Percentiles rank a stretch among this genome's conserved stretches.
phyloP scores from a whole-genome alignment of 139 green algal genomes.

The Chlamydomonas asymmetrica region DNA sequence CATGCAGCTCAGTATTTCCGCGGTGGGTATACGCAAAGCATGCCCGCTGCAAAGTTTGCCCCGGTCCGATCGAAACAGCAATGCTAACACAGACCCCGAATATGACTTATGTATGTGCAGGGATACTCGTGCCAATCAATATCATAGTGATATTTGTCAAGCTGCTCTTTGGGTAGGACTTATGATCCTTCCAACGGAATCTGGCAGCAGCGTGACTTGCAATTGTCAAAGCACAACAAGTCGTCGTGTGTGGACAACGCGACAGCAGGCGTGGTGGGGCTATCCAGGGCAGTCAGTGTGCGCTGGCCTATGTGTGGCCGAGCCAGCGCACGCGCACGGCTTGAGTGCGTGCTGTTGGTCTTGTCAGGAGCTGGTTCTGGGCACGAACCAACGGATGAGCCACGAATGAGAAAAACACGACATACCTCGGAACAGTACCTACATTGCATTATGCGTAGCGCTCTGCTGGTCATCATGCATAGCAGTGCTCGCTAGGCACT shows the following conservation, averaged over 20 bases:
- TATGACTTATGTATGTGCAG: no score
- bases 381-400: background rate
- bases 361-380: background rate
- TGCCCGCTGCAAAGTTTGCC: no score
- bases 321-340: background rate
- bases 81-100: no score
- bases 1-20: slow-evolving; percentile 85
- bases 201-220: background rate
- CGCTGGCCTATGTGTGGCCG: background rate
- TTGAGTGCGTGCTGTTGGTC: background rate
- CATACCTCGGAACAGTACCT: no score
- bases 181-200: background rate
- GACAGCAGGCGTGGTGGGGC: background rate
- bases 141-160: slow-evolving; percentile 34
- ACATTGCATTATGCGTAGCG: no score
- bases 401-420: no score
- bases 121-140: slow-evolving; percentile 32
- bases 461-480: no score
- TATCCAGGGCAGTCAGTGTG: background rate
- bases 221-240: background rate
- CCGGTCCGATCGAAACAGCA: no score
- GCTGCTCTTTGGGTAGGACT: slow-evolving; percentile 29
- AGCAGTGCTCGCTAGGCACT: no score
- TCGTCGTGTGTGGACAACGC: no score
- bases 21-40: slow-evolving; percentile 68